Conservation (phyloP, 2,329 filamentous ascomycete genomes). For the Sarocladium kiliense region DNA sequence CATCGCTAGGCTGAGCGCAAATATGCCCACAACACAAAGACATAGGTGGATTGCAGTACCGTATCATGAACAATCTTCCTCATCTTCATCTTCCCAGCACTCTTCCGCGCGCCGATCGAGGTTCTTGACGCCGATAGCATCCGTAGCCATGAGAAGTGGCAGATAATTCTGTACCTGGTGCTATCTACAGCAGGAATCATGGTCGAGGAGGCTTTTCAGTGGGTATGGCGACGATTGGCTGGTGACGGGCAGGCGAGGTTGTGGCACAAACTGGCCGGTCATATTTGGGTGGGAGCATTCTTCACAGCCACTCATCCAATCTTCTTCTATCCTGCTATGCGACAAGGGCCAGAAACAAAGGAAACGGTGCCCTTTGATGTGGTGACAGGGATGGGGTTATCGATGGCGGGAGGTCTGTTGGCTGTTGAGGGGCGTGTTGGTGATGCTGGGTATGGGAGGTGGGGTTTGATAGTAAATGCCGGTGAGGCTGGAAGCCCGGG, state of each 20-base stretch:
- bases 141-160: background rate
- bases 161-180: background rate
- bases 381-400: background rate
- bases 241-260: background rate
- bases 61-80: background rate
- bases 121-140: background rate
- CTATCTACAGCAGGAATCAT: background rate
- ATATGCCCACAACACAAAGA: no score
- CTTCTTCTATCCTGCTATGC: background rate
- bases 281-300: background rate
- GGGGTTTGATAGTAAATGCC: background rate
- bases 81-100: background rate
- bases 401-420: background rate
- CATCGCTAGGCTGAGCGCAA: no score
- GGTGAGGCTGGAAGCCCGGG: background rate
- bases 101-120: background rate
- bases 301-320: background rate
- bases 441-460: background rate
- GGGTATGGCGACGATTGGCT: background rate
- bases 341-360: background rate
- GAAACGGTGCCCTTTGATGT: background rate
- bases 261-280: background rate
- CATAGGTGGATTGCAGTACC: no score
- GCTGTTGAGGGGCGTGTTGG: background rate
- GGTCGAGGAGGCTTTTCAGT: background rate